Base-by-base conservation (phyloP, 306 rosid genomes). In the Phaseolus lunatus region DNA sequence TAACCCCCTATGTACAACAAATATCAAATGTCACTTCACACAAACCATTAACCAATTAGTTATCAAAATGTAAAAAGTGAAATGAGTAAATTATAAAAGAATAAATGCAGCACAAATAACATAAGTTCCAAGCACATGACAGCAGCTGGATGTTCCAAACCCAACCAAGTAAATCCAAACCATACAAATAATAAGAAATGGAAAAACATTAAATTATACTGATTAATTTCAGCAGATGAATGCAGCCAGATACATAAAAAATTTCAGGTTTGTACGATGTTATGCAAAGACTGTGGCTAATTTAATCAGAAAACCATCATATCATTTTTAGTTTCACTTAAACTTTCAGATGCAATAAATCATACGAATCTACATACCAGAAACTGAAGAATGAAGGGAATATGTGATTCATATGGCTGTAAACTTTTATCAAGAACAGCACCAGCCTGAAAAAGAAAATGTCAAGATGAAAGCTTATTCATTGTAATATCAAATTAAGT, bases 401-500 rank as follows among this genome's bases (percentile, higher is more conserved):
- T 90, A 83, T 94, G 98, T n/a, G 98, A 93, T 86, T 94, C 97
- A 80, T 90, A 85, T 56, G 98, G 97, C 76, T 89, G 98, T 65
- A 94, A 76, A 65, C 88, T 86, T 88, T 75, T 82, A 71, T 81
- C 89, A 80, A 92, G 83, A 82, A 89, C 92, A 44, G 90, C 90
- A 53, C 97, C 93, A 67, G 85, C 89, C 96, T 93, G 93, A 79
- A 86, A 61, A 88, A 88, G 62, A 11, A 70, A 45, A 73, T 16
- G 53, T 13, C 67, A 67, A 13, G 50, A 54, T 56, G 54, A 68
- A 70, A 76, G 65, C 26, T 76, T 52, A 43, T 72, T 61, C 78
- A 62, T 45, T 2, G 24, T 27, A 71, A 24, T 57, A 68, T 80
- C 49, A 67, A 67, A 83, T n/a, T 48, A 72, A 26, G 18, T 29